These are phyloP conservation scores for Uronychia setigera DNA, from an alignment of 73 alveolate genomes.

Conservation along the genomic window DNA sequence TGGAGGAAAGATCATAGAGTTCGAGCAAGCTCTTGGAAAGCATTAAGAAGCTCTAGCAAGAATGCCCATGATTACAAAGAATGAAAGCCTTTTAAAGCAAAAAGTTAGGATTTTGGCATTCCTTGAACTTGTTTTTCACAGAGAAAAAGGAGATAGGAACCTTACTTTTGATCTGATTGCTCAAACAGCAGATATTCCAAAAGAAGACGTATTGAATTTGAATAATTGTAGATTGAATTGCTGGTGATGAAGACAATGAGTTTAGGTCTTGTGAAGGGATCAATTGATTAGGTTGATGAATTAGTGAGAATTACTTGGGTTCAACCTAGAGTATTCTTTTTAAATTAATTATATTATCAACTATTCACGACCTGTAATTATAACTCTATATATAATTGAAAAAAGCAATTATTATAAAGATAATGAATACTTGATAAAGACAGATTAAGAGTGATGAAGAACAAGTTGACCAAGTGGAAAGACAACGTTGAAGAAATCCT, in stretches of 20 bases:
- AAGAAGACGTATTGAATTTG: slow-evolving; percentile 33
- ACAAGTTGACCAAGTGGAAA: slow-evolving; percentile 51
- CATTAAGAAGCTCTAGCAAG: slow-evolving; percentile 26
- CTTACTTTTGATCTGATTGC: slow-evolving; percentile 47
- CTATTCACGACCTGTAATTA: too few relatives aligned
- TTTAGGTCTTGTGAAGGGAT: slow-evolving; percentile 73
- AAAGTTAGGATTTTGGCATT: slow-evolving; percentile 58
- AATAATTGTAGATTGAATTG: slow-evolving; percentile 33
- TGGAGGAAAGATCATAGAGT: slow-evolving; percentile 47
- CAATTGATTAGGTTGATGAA: slow-evolving; percentile 76
- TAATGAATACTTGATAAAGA: slow-evolving; percentile 35
- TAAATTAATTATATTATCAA: too few relatives aligned
- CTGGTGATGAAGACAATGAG: slow-evolving; percentile 85
- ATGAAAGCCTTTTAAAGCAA: slow-evolving; percentile 8
- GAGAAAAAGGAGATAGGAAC: slow-evolving; percentile 62
- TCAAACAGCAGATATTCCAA: slow-evolving; percentile 21
- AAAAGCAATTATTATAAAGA: too few relatives aligned
- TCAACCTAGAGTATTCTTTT: slow-evolving; percentile 55
- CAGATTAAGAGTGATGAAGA: slow-evolving; percentile 43
- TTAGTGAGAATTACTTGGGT: slow-evolving; percentile 63
- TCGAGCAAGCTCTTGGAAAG: slow-evolving; percentile 26
- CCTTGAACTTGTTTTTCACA: slow-evolving; percentile 54
- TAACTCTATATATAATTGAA: too few relatives aligned
- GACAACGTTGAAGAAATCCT: slow-evolving; percentile 23
- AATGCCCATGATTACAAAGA: slow-evolving; percentile 34